These are phyloP conservation scores for Auxenochlorella pyrenoidosa DNA, from an alignment of 139 green algal species.

Conservation along the genomic window DNA sequence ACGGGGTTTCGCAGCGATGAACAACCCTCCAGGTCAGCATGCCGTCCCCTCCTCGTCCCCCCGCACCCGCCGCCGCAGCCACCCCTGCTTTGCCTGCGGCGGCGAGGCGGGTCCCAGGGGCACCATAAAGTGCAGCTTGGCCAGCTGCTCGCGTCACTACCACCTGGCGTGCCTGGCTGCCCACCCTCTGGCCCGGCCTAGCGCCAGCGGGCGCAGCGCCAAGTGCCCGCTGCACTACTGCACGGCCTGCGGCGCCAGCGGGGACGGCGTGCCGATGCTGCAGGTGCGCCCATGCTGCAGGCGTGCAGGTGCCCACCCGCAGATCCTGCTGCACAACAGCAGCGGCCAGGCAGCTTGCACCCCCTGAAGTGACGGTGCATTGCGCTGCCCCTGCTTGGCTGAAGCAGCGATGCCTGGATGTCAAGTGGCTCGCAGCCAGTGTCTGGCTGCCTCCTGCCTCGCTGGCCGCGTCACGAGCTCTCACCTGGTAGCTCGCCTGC, in stretches of 20 bases:
- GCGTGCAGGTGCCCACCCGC: too few relatives aligned
- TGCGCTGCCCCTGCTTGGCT: too few relatives aligned
- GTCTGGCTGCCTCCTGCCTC: too few relatives aligned
- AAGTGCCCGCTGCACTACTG: conserved; percentile 62
- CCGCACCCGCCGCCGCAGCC: neutral
- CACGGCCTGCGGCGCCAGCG: conserved; percentile 43
- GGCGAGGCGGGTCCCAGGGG: neutral
- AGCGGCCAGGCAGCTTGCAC: too few relatives aligned
- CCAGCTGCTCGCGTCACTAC: conserved; percentile 47
- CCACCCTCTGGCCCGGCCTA: conserved; percentile 20
- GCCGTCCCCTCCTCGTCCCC: neutral
- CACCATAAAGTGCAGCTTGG: conserved; percentile 52
- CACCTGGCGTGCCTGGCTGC: conserved; percentile 36
- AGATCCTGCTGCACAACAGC: too few relatives aligned
- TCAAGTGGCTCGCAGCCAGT: too few relatives aligned
- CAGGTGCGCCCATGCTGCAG: conserved; percentile 44
- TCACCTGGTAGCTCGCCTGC: neutral
- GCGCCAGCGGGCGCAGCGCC: conserved; percentile 12
- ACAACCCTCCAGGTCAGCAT: neutral
- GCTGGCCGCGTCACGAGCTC: too few relatives aligned
- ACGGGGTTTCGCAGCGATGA: too few relatives aligned
- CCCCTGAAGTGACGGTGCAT: too few relatives aligned
- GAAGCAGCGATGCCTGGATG: too few relatives aligned
- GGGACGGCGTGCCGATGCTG: conserved; percentile 51
- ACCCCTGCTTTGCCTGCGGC: conserved; percentile 46